Evolutionary conservation across 2,329 filamentous ascomycete genomes (phyloP), one percentile per base, ranked within the genome.

Genomic region (Fusarium secorum): DNA sequence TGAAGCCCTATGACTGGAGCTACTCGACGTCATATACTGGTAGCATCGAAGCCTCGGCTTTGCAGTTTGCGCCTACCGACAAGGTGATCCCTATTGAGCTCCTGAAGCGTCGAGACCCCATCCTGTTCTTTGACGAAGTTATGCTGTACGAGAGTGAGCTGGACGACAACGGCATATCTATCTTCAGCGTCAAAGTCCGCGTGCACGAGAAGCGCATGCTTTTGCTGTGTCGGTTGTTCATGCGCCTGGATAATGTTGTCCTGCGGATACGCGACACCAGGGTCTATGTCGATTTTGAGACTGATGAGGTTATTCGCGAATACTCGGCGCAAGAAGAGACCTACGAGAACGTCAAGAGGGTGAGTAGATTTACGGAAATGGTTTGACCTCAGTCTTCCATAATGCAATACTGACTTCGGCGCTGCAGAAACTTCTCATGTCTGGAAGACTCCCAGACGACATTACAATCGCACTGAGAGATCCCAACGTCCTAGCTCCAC

Each of bases 1-100:
- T 99, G 59, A 95, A 95, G 83, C 95, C 95, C 6, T 99, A 97
- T 79, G 96, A 99, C 83, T 99, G 96, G 96, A 97, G 94, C 68
- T 99, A 98, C 83, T 96, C 90, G 72, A 97, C 95, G 38, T 87
- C 91, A 73, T 99, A 97, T 81, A 87, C 87, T 61, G 96, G 96
- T 54, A 93, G 91, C 7, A 82, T 91, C 42, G 78, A 83, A 66
- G 56, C 76, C 63, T 64, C 79, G n/a, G 60, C 62, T 13, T 71
- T 53, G 42, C 77, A 63, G 51, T 76, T 81, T 35, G 39, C 56
- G 17, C 77, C 79, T 8, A 79, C 81, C 10, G 73, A 77, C 8
- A 79, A 80, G 58, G 75, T 86, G 60, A 96, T 99, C 68, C 95
- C 96, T 8, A 87, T 97, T 61, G 93, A 95, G 75, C 87, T 98